Base-by-base conservation (phyloP, 352 stramenopile species). In the Globisporangium solare region DNA sequence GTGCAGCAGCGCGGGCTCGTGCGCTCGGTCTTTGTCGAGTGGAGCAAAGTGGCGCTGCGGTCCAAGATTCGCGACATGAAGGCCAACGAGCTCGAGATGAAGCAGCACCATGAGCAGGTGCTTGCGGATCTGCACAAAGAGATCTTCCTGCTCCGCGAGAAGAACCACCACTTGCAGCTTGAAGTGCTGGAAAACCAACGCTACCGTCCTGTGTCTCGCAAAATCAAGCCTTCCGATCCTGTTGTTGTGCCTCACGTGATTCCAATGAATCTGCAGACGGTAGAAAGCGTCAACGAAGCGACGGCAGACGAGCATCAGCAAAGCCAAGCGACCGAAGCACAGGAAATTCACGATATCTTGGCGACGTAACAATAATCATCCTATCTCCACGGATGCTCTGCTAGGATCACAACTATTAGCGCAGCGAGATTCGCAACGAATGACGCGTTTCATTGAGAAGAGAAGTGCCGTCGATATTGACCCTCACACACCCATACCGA, bases 1-100 rank as follows among this genome's bases (percentile, higher is more conserved):
- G 61, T 86, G 15, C 61, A 78, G 35, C 74, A 83, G 51, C 72
- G 73, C 8, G 73, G 73, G 3, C 73, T 77, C 24, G 56, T 76
- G 24, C 73, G 75, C 2, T 60, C 66, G n/a, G 63, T 74, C 12
- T 86, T 86, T 49, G 63, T 81, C 35, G 74, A 74, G 51, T 86
- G 75, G 75, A 77, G 62, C 56, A 79, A 79, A 53, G 54, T 48
- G 18, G 54, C 66, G 7, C 39, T 73, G 14, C 45, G 45, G 1
- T 48, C 49, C 21, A 69, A 69, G 21, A 54, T 73, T 12, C 62
- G 60, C 22, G 31, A 61, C n/a, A 56, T 82, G 42, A 55, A 70
- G 48, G 56, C 48, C 15, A 58, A 42, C 11, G 67, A 76, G 22
- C 42, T 46, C 0, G 54, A 67, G 31, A 39, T 42, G 12, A 62